A percentile compares a stretch with the other conserved stretches of the same genome.
These are phyloP conservation scores for Ophiostoma ulmi DNA, from an alignment of 2,329 filamentous ascomycete species.

Conservation along the genomic window DNA sequence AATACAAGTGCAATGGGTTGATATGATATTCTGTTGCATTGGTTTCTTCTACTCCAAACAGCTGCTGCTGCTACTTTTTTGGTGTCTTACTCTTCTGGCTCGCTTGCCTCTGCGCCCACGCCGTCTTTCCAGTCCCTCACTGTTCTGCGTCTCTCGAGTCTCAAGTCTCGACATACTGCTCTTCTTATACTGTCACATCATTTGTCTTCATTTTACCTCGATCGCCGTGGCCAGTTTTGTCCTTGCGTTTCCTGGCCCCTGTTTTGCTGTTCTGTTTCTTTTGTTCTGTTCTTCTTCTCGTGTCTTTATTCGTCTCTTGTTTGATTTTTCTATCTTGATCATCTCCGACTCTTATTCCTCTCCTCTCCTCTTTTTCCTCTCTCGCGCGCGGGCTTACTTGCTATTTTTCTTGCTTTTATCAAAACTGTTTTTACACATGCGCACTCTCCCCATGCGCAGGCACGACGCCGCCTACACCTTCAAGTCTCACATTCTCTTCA, in stretches of 20 bases:
- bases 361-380: background rate
- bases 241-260: background rate
- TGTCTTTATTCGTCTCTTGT: background rate
- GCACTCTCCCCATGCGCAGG: constrained; percentile 13
- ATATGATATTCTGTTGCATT: background rate
- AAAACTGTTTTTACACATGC: constrained; percentile 11
- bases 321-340: background rate
- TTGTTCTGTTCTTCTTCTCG: background rate
- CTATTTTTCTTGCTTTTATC: constrained; percentile 15
- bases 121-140: background rate
- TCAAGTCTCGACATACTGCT: background rate
- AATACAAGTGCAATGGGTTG: background rate
- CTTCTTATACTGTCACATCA: background rate
- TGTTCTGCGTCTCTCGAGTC: background rate
- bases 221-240: background rate
- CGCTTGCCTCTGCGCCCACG: background rate
- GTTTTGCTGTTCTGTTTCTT: background rate
- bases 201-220: too few species aligned
- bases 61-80: background rate
- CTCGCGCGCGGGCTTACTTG: constrained; percentile 11
- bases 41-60: background rate
- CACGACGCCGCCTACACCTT: background rate
- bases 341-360: background rate
- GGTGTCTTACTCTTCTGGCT: background rate
- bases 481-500: background rate